Conservation (phyloP, 2,329 filamentous ascomycete species). For the Ramichloridium luteum region DNA sequence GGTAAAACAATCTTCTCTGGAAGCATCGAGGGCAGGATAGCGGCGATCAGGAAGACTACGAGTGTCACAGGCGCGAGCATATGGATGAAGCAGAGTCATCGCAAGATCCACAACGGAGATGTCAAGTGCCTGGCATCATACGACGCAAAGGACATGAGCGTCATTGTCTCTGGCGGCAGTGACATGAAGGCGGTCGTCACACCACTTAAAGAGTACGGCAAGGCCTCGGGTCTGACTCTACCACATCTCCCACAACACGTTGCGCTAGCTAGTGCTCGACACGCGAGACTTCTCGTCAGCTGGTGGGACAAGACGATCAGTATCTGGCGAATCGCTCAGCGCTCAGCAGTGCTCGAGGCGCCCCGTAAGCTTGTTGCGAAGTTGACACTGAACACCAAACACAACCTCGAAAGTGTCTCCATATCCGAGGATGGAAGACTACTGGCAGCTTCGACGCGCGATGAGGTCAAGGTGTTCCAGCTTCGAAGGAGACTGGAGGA, state of each 20-base stretch:
- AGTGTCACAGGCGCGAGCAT: conserved; percentile 37
- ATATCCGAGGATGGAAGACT: conserved; percentile 63
- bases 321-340: conserved; percentile 56
- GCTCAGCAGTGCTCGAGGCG: conserved; percentile 28
- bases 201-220: conserved; percentile 63
- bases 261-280: conserved; percentile 59
- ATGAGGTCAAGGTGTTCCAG: conserved; percentile 22
- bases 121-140: conserved; percentile 90
- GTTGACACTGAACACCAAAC: conserved; percentile 31
- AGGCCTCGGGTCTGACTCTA: conserved; percentile 70
- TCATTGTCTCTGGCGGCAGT: conserved; percentile 80
- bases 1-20: conserved; percentile 76
- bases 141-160: conserved; percentile 64
- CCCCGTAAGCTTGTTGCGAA: conserved; percentile 24
- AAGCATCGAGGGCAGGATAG: conserved; percentile 80
- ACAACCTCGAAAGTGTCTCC: conserved; percentile 67
- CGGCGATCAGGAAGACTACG: conserved; percentile 60
- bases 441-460: conserved; percentile 46
- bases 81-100: conserved; percentile 79
- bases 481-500: conserved; percentile 14
- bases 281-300: conserved; percentile 64
- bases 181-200: conserved; percentile 74
- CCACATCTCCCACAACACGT: conserved; percentile 73
- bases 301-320: conserved; percentile 88
- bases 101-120: conserved; percentile 82